These are phyloP conservation scores for Mortierella sp. DNA, from an alignment of 371 early-diverging fungal species.

Conservation along the genomic window DNA sequence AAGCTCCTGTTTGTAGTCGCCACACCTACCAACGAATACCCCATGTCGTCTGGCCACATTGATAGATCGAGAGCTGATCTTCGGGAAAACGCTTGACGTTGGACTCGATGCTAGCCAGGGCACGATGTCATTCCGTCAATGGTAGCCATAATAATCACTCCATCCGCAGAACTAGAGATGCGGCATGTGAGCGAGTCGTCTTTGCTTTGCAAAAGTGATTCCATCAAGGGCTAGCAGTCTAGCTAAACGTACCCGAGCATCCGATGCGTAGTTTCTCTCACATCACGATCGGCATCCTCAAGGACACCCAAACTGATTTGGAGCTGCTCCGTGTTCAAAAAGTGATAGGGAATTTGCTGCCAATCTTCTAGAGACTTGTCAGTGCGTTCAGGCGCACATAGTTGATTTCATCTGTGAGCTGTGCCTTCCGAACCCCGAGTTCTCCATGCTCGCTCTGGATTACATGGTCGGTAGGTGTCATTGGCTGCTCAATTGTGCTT, in stretches of 20 bases:
- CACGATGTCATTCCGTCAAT: conserved; percentile 56
- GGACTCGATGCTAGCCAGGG: conserved; percentile 60
- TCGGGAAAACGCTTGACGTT: conserved; percentile 73
- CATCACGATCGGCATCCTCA: conserved; percentile 73
- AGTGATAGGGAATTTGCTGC: conserved; percentile 62
- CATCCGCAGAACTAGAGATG: conserved; percentile 23
- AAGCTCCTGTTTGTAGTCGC: conserved; percentile 6
- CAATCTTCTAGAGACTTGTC: conserved; percentile 77
- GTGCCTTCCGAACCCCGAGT: no score
- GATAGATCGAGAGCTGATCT: conserved; percentile 76
- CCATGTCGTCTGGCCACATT: conserved; percentile 73
- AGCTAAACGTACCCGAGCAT: conserved; percentile 63
- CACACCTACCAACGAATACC: conserved; percentile 61
- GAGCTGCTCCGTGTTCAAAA: conserved; percentile 82
- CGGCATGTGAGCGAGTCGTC: no score
- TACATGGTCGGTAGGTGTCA: no score
- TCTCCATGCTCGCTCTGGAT: no score
- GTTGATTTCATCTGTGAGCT: conserved; percentile 92
- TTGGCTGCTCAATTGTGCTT: no score
- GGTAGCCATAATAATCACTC: conserved; percentile 59
- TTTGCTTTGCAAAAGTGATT: not conserved
- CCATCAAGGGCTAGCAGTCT: no score
- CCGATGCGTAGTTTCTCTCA: conserved; percentile 77
- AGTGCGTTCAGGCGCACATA: conserved; percentile 85
- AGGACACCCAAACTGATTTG: conserved; percentile 78